phyloP scores from a whole-genome alignment of 2,329 filamentous ascomycete genomes.

The Trichoderma arundinaceum region DNA sequence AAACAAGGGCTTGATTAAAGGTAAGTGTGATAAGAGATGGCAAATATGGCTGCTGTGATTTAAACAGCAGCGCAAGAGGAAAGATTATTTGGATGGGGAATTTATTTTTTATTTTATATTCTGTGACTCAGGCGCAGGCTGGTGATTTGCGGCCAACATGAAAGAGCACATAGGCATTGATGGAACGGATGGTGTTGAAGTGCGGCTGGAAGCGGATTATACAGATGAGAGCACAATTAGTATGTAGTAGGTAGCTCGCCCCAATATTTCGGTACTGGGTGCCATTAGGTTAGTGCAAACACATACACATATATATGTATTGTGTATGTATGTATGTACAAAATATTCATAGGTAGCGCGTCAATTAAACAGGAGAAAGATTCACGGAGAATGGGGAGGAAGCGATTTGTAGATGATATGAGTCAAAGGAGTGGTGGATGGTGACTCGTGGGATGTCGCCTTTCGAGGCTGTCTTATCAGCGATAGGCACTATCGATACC shows the following conservation, averaged over 20 bases:
- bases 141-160: conserved; percentile 28
- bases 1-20: neutral
- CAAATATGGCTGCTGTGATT: conserved; percentile 1
- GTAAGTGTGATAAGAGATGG: conserved; percentile 21
- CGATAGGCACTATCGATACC: too few relatives aligned
- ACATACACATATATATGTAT: neutral
- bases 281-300: conserved; percentile 14
- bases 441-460: too few relatives aligned
- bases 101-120: conserved; percentile 5
- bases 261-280: neutral
- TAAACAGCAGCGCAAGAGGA: conserved; percentile 10
- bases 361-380: neutral
- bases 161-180: conserved; percentile 25
- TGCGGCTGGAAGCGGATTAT: conserved; percentile 1
- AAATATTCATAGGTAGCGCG: neutral
- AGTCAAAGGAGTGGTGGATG: neutral
- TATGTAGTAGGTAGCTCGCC: conserved; percentile 8
- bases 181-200: conserved; percentile 19
- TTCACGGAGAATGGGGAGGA: neutral
- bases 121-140: conserved; percentile 25
- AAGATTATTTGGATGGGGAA: conserved; percentile 23
- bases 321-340: neutral
- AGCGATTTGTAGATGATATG: too few relatives aligned
- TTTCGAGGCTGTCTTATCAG: too few relatives aligned
- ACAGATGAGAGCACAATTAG: conserved; percentile 6